Base-by-base conservation (phyloP, 2,329 filamentous ascomycete genomes). In the Corynespora cassiicola region DNA sequence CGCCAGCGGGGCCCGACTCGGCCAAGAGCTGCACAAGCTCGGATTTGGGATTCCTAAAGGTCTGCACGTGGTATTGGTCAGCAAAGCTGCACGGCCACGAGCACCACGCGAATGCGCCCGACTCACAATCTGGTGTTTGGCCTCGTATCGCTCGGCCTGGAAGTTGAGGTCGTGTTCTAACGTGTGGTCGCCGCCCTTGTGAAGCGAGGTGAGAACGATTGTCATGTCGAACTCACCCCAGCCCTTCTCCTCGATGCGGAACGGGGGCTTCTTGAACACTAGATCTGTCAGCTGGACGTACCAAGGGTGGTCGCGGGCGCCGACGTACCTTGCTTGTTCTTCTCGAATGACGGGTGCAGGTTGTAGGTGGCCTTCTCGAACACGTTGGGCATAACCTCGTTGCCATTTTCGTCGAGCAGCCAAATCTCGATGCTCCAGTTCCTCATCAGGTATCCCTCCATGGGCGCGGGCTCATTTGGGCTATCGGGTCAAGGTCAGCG, bases 181-280 rank as follows among this genome's bases (percentile, higher is more conserved):
- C 10, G 81, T 77, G 61, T 90, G 82, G 62, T 96, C 92, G 41
- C 86, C 83, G 40, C 82, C 86, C 77, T 96, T 96, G 71, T 94
- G 90, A 19, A 87, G 84, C 27, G 87, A 88, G 63, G 85, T 87
- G 55, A 95, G 80, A 47, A 88, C 83, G 61, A 97, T 94, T 31
- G 77, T 79, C 84, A 99, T 92, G 66, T 97, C 94, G 68, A 99
- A 99, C 74, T 97, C 94, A 62, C 94, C 94, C 94, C 94, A 99
- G 55, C 94, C 94, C 72, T 96, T 88, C 71, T 99, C 95, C 50
- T 84, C 78, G 70, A 95, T 95, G 52, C 80, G 80, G 75, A 97
- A 99, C 0, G 94, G 94, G 0, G 90, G 82, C 51, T 87, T 85
- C 63, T 85, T 86, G 75, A 96, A 87, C 16, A 82, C 63, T 66